Evolutionary conservation across 192 early-diverging fungal genomes (phyloP), one percentile per base, ranked within the genome.

Genomic region (Jimgerdemannia lactiflua): DNA sequence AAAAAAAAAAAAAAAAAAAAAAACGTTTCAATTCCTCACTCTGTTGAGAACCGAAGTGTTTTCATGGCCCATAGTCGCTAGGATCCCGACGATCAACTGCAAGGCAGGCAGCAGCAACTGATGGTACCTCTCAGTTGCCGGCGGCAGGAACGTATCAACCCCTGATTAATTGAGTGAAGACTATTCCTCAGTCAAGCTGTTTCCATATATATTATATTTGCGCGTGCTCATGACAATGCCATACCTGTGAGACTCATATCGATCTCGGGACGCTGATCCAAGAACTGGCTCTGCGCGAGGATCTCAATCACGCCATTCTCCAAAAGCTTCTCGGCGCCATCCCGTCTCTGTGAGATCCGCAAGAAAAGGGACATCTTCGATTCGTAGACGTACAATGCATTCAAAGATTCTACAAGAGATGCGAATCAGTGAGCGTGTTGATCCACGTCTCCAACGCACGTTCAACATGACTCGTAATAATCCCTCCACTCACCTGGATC

Each of bases 321-420:
- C 20, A 96, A 69, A 42, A 98, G 82, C 73, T 88, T 86, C 68
- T 93, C 89, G 1, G 95, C 90, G 18, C 95, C 95, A 29, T 93
- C 92, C 9, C 81, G 75, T 7, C 84, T 83, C 78, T 91, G 89
- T 3, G 94, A 87, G 54, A 98, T 79, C n/a, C 94, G 89, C 68
- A 95, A 77, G 72, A 98, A 89, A 40, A 98, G 85, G 0, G 88
- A 79, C 87, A 96, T 89, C 84, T 95, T 95, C 6, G 91, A 79
- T 74, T 96, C 93, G 80, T 91, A 95, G 69, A 95, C 90, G 78
- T 89, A 94, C 39, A 89, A 77, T 65, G 83, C 81, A 65, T 87
- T 86, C 39, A 91, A 82, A 41, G 89, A 86, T 41, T 85, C 85
- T 18, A 10, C 41, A 71, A 10, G n/a, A 42, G 11, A 42, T 44